Conservation (phyloP, 768 basidiomycete species). For the Suillus hirtellus region DNA sequence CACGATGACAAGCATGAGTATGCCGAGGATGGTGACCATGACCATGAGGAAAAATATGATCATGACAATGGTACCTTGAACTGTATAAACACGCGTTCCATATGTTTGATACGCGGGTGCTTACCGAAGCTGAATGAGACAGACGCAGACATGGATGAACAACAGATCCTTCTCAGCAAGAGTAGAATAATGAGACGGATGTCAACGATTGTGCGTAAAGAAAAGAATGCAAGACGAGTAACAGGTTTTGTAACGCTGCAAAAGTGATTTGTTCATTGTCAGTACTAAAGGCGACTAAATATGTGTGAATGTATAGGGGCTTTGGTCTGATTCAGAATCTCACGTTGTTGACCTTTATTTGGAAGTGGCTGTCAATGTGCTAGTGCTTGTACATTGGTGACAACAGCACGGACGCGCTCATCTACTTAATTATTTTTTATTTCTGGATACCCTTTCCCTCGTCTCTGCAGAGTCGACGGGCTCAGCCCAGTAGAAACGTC, state of each 20-base stretch:
- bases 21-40: neutral
- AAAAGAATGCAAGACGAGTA: neutral
- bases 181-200: neutral
- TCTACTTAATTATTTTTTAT: conserved; percentile 10
- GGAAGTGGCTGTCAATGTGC: conserved; percentile 4
- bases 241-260: neutral
- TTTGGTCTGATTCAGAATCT: neutral
- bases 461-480: conserved; percentile 4
- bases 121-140: neutral
- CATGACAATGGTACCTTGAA: neutral
- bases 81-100: neutral
- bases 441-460: neutral
- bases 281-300: neutral
- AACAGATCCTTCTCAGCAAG: neutral
- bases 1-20: conserved; percentile 6
- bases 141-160: neutral
- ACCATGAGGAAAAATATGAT: conserved; percentile 2
- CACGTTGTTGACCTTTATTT: conserved; percentile 1
- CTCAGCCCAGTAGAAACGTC: neutral
- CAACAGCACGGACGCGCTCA: conserved; percentile 1
- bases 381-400: neutral
- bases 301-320: neutral
- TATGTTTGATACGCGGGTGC: neutral
- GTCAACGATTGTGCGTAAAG: neutral
- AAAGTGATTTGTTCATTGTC: neutral